These are phyloP conservation scores for Talinum fruticosum DNA, from an alignment of 148 eudicot species.

Conservation along the genomic window DNA sequence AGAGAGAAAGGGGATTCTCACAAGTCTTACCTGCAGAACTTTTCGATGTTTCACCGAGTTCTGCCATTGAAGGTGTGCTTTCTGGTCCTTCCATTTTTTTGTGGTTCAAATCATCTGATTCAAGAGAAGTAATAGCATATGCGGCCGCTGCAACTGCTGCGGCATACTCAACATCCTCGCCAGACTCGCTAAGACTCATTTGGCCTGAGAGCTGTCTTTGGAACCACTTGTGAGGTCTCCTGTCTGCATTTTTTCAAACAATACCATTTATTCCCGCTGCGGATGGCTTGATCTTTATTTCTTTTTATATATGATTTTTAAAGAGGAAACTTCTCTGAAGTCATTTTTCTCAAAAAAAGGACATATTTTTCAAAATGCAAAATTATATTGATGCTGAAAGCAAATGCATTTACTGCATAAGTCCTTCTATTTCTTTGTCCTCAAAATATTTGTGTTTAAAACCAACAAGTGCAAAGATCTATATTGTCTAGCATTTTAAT, in stretches of 20 bases:
- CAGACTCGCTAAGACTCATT: conserved; percentile 37
- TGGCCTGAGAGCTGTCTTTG: conserved; percentile 46
- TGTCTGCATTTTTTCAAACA: conserved; percentile 17
- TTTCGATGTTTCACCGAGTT: conserved; percentile 33
- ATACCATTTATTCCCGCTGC: background rate
- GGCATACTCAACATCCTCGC: conserved; percentile 39
- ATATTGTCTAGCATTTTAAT: too few relatives aligned
- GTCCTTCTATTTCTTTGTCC: too few relatives aligned
- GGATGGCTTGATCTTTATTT: background rate
- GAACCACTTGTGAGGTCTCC: conserved; percentile 53
- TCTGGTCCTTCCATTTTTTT: conserved; percentile 24
- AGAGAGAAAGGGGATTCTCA: background rate
- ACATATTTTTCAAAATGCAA: too few relatives aligned
- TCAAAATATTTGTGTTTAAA: too few relatives aligned
- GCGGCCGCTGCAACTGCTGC: conserved; percentile 86
- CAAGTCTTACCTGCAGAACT: conserved; percentile 36
- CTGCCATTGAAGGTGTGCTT: conserved; percentile 16
- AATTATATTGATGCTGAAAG: too few relatives aligned
- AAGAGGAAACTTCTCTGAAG: too few relatives aligned
- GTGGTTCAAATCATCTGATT: conserved; percentile 29
- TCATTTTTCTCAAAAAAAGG: too few relatives aligned
- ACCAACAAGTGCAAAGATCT: too few relatives aligned
- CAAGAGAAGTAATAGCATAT: conserved; percentile 56
- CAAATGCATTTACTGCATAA: too few relatives aligned
- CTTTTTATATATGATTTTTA: background rate